Conservation (phyloP, 495 filamentous ascomycete species). For the Jackrogersella minutella region DNA sequence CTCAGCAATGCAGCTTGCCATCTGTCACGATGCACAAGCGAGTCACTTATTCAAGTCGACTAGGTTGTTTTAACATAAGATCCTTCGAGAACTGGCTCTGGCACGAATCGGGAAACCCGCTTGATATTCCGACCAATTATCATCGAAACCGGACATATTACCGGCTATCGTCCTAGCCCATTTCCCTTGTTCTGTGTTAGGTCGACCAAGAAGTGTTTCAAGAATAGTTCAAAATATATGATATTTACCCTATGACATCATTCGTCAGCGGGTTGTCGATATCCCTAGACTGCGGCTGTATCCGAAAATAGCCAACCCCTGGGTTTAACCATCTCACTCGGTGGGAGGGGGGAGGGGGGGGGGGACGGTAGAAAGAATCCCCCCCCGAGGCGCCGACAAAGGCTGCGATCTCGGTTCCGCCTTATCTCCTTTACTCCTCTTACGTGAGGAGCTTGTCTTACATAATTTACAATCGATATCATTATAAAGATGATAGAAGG, state of each 20-base stretch:
- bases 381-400: constrained; percentile 27
- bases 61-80: constrained; percentile 22
- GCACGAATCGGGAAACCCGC: constrained; percentile 26
- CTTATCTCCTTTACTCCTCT: constrained; percentile 11
- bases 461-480: constrained; percentile 30
- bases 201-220: constrained; percentile 13
- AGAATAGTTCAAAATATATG: constrained; percentile 20
- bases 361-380: background rate
- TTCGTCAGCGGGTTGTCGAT: constrained; percentile 18
- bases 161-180: constrained; percentile 7
- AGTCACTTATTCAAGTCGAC: constrained; percentile 23
- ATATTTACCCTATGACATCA: constrained; percentile 38
- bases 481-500: constrained; percentile 18
- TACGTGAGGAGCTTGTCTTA: constrained; percentile 14
- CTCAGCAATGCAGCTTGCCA: constrained; percentile 11
- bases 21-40: constrained; percentile 13
- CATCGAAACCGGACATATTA: constrained; percentile 7
- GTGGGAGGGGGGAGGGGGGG: background rate
- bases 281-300: constrained; percentile 27
- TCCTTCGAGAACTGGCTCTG: constrained; percentile 20
- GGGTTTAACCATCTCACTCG: background rate
- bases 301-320: background rate
- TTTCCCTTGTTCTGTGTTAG: constrained; percentile 1
- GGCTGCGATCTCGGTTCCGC: constrained; percentile 21
- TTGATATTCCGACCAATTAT: constrained; percentile 26